These are phyloP conservation scores for Hypoxylon sp. DNA, from an alignment of 2,329 filamentous ascomycete species.

Conservation along the genomic window DNA sequence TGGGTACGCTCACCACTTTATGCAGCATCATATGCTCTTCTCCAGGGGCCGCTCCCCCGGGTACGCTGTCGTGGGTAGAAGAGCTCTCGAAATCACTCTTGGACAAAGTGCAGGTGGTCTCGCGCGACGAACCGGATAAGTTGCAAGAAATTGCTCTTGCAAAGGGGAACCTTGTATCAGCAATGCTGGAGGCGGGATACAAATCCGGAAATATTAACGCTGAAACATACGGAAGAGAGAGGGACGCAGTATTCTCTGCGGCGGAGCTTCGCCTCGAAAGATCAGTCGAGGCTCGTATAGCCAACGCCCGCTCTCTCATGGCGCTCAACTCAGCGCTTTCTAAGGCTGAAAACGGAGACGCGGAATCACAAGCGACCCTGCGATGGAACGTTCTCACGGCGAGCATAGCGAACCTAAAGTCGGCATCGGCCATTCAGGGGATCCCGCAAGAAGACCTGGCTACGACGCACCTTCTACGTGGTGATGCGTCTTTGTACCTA, in stretches of 20 bases:
- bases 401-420: slow-evolving; percentile 34
- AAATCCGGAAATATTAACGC: slow-evolving; percentile 37
- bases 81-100: slow-evolving; percentile 63
- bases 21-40: slow-evolving; percentile 56
- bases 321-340: slow-evolving; percentile 41
- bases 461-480: slow-evolving; percentile 42
- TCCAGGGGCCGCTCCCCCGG: slow-evolving; percentile 45
- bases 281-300: slow-evolving; percentile 36
- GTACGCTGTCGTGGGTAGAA: slow-evolving; percentile 63
- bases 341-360: slow-evolving; percentile 31
- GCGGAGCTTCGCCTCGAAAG: slow-evolving; percentile 32
- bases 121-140: slow-evolving; percentile 28
- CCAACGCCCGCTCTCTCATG: slow-evolving; percentile 41
- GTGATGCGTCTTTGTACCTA: slow-evolving; percentile 42
- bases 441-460: slow-evolving; percentile 37
- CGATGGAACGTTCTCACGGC: slow-evolving; percentile 44
- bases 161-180: slow-evolving; percentile 39
- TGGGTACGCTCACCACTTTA: slow-evolving; percentile 62
- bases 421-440: slow-evolving; percentile 35
- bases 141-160: slow-evolving; percentile 42
- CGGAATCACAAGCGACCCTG: slow-evolving; percentile 27
- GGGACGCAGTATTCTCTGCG: slow-evolving; percentile 41
- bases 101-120: slow-evolving; percentile 45
- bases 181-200: slow-evolving; percentile 42
- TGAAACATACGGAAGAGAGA: slow-evolving; percentile 40